Base-by-base conservation (phyloP, 2,329 filamentous ascomycete species). In the Alternaria arbusti region DNA sequence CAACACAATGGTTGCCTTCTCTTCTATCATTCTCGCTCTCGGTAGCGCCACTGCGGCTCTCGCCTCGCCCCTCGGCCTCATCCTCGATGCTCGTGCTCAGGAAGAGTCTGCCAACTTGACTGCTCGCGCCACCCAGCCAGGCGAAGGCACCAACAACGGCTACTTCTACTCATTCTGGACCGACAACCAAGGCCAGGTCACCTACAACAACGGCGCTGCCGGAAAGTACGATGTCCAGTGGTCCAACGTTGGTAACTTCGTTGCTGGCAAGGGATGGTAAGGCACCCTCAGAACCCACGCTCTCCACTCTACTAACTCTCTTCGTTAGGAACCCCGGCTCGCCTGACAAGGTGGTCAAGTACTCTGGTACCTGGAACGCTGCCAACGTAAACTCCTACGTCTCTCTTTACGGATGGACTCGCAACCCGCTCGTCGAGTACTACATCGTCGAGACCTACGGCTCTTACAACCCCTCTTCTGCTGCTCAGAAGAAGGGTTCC, bases 341-440 rank as follows among this genome's bases (percentile, higher is more conserved):
- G 15, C 36, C 36, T 40, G 36, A 40, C 49, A 57, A 61, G 71
- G 80, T 77, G 57, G 85, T 87, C 72, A 82, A 76, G 64, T 87
- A 85, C 80, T 79, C 76, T 12, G 85, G 82, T 44, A 79, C 76
- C 40, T 87, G 82, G 80, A 79, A 72, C 60, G 74, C 63, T 3
- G 81, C 83, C 57, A 80, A 79, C 59, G 84, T 84, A 65, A 86
- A 86, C 79, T 73, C 72, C 22, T 88, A 88, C 72, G 81, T 89
- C 15, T 77, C 86, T 13, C 75, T 88, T n/a, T 88, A 88, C 70
- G 86, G 86, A 49, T 89, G 87, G 86, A 86, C 84, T 2, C 79
- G 73, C 17, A 82, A 81, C 72, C 85, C 85, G 0, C 77, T 87
- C n/a, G 80, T 87, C 71, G 86, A 88, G 68, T 88, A 87, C 79